phyloP scores from a whole-genome alignment of 306 rosid species.

The Cyclanthera cordifolia region DNA sequence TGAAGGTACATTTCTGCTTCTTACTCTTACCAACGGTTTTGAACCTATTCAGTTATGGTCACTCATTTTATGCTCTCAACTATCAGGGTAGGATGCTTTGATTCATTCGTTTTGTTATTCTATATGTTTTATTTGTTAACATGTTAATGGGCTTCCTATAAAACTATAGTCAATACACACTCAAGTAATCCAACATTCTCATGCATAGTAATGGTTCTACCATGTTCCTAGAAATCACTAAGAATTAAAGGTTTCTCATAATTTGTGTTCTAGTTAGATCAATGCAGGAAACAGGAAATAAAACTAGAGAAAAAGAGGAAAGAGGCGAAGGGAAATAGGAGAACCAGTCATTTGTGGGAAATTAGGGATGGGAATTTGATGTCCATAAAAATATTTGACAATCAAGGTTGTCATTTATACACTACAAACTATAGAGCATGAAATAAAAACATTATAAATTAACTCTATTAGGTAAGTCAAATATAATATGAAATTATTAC shows the following conservation, averaged over 20 bases:
- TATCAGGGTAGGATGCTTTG: not conserved
- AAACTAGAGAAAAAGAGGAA: not conserved
- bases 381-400: not conserved
- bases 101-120: too few relatives aligned
- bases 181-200: not conserved
- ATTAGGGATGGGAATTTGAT: not conserved
- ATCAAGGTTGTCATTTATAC: slow-evolving; percentile 1
- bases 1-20: slow-evolving; percentile 38
- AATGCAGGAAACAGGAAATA: not conserved
- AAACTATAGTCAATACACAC: not conserved
- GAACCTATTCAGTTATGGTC: not conserved
- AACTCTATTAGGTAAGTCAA: not conserved
- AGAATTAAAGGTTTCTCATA: not conserved
- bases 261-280: not conserved
- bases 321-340: not conserved
- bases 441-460: not conserved
- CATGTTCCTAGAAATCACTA: not conserved
- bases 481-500: not conserved
- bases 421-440: not conserved
- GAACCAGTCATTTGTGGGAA: not conserved
- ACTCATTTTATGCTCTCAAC: not conserved
- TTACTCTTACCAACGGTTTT: not conserved
- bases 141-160: too few relatives aligned
- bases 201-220: not conserved
- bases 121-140: too few relatives aligned